Evolutionary conservation across 2,329 filamentous ascomycete genomes (phyloP), one percentile per base, ranked within the genome.

Genomic region (Calonectria fujianensis): DNA sequence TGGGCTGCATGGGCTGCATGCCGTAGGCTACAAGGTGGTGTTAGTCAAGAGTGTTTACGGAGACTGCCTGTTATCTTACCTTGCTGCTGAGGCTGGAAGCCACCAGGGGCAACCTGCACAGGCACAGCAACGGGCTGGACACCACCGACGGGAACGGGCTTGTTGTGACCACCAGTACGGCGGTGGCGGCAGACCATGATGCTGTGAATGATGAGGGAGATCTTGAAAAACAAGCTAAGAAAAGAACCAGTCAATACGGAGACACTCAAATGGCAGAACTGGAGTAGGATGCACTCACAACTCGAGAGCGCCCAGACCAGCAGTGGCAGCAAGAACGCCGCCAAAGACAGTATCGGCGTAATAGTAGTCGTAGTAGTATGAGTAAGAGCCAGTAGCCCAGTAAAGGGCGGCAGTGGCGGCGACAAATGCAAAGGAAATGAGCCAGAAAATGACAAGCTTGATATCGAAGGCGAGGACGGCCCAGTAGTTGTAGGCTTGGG

Each of bases 401-500:
- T 82, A 80, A 14, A 77, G 71, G 4, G 79, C 61, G 2, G 83
- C 82, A 14, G 86, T 82, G 27, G 77, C 64, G 10, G 87, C 87
- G 13, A 87, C 80, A 20, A 88, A 76, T 16, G 85, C 86, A 51
- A 89, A 87, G 1, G 86, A 84, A 67, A 83, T 77, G 45, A 90
- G 82, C 90, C 90, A 92, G 81, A 91, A 88, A 70, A 92, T 74
- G 69, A 89, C 80, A 37, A 89, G 85, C 72, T 89, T 85, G 27
- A 89, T 85, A 75, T 92, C 90, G 48, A 91, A 83, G 29, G 83
- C 84, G 4, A 91, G 81, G 10, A 89, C 84, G 32, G 88, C 88
- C 87, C 89, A 91, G 82, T 89, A 89, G 81, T 91, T 91, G 82
- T 88, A 90, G 27, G 85, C 78, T 3, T 81, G 81, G n/a, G 86